Evolutionary conservation across 305 asterid genomes (phyloP).

Genomic region (Andrographis paniculata): DNA sequence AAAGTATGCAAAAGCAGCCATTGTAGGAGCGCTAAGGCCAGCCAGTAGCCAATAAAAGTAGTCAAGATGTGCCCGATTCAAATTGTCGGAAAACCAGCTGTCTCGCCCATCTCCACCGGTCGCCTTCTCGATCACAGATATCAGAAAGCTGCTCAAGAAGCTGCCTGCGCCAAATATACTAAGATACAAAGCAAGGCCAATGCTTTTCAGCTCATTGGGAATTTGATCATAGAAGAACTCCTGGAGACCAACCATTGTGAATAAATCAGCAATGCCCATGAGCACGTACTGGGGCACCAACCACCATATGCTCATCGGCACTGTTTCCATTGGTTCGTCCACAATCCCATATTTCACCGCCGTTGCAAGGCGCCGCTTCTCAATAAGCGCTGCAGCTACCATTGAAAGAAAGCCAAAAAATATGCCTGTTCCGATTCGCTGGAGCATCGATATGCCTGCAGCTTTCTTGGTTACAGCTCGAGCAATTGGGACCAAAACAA

Average conservation of each 20-base stretch:
- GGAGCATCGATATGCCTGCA: conserved; percentile 51
- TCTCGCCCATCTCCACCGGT: conserved; percentile 19
- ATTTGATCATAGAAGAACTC: conserved; percentile 55
- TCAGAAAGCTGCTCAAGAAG: conserved; percentile 44
- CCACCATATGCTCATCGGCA: conserved; percentile 48
- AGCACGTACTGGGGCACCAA: conserved; percentile 44
- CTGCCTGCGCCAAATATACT: conserved; percentile 47
- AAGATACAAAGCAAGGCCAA: conserved; percentile 42
- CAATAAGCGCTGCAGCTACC: conserved; percentile 38
- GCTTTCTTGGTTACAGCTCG: conserved; percentile 28
- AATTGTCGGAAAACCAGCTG: conserved; percentile 40
- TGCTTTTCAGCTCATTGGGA: conserved; percentile 41
- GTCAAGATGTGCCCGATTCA: conserved; percentile 35
- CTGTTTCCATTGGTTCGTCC: conserved; percentile 26
- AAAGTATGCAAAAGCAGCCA: conserved; percentile 12
- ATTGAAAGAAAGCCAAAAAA: conserved; percentile 27
- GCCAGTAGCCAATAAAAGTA: conserved; percentile 33
- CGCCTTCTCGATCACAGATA: conserved; percentile 29
- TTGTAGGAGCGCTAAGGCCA: conserved; percentile 16
- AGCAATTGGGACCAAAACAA: conserved; percentile 34
- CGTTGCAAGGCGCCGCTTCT: conserved; percentile 32
- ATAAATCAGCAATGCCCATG: conserved; percentile 33
- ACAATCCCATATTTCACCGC: conserved; percentile 31
- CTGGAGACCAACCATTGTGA: conserved; percentile 45
- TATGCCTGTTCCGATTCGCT: conserved; percentile 44